Conservation (phyloP, 73 alveolate genomes). For the Paramecium sonneborni region DNA sequence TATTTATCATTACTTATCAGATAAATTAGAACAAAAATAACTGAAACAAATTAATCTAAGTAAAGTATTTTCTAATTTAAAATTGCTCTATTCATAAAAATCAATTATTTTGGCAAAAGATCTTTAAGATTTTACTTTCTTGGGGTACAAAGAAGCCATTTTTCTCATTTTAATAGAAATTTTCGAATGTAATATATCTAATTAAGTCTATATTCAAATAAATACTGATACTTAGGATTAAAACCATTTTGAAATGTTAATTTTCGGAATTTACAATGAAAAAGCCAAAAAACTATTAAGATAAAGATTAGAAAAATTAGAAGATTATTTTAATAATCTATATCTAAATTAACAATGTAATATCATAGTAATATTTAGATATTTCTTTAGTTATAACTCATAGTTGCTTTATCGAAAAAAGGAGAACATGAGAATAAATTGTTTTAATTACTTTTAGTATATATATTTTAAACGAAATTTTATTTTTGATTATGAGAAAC, state of each 20-base stretch:
- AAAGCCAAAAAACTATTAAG: not conserved
- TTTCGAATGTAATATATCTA: not conserved
- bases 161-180: not conserved
- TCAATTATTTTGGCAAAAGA: not conserved
- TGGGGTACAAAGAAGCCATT: not conserved
- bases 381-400: not conserved
- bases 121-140: not conserved
- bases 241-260: not conserved
- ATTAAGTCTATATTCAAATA: not conserved
- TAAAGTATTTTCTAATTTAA: not conserved
- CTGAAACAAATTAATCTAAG: not conserved
- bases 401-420: not conserved
- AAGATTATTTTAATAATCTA: not conserved
- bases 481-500: too few relatives aligned
- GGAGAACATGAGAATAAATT: not conserved
- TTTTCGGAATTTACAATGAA: not conserved
- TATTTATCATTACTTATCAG: not conserved
- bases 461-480: too few relatives aligned
- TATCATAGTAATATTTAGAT: not conserved
- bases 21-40: not conserved
- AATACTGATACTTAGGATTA: not conserved
- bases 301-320: not conserved
- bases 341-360: not conserved
- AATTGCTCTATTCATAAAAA: not conserved
- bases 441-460: not conserved